Evolutionary conservation across 139 green algal genomes (phyloP), one percentile per base, ranked within the genome.

Genomic region (Coelastrella sp.): DNA sequence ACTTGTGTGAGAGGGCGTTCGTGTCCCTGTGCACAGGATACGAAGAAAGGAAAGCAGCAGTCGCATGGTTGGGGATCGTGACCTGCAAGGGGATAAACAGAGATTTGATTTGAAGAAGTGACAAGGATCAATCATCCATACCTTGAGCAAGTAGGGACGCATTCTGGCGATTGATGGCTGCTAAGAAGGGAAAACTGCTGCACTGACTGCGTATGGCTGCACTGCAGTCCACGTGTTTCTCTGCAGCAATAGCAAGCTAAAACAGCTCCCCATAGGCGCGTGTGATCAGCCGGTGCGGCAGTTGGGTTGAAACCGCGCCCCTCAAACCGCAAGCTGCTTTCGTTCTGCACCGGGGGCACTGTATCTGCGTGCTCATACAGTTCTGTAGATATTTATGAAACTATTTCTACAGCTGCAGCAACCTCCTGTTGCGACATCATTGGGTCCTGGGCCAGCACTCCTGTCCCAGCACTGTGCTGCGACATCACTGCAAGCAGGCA

Each of bases 1-100:
- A 99, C 92, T 90, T 98, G 96, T 10, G 96, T 99, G 22, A 99
- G 92, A 6, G 97, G 97, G 5, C 97, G 91, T 82, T 97, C 94
- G 84, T 99, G 97, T 20, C 97, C 97, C 91, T 99, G 97, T 0
- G 98, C 84, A 76, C 99, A 22, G 6, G 68, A 23, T 32, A 22
- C n/a, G 17, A 76, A 6, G 17, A 76, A 23, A n/a, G 22, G 17
- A 32, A 23, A 32, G 68, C 68, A 76, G 68, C 68, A 76, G 17
- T 76, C 16, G 16, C 68, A 76, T 76, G 68, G 68, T 76, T 32
- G 17, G 17, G 8, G 68, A 6, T 23, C 68, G 22, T n/a, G 17
- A 32, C 14, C 16, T 10, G 7, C 16, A 71, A 71, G 11, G 11
- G 11, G 11, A 10, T 71, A 71, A 19, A 19, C 8, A 10, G 8